These are phyloP conservation scores for Blastosporella zonata DNA, from an alignment of 1,284 basidiomycete species.

Conservation along the genomic window DNA sequence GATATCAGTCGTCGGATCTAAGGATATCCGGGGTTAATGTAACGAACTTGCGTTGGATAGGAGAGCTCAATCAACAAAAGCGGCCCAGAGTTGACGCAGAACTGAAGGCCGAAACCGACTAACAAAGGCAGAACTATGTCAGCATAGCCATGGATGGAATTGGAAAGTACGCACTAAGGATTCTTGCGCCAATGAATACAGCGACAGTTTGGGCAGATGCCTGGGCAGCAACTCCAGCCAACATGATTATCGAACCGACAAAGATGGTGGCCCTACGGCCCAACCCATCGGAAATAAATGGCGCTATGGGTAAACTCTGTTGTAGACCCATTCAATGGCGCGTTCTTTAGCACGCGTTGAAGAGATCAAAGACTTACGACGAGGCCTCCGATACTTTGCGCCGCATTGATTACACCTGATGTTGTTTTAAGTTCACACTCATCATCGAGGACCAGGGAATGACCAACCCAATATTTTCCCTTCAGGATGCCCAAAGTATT, in stretches of 20 bases:
- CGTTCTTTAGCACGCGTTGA: neutral
- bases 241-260: slow-evolving; percentile 57
- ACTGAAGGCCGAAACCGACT: slow-evolving; percentile 67
- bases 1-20: neutral
- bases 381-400: slow-evolving; percentile 61
- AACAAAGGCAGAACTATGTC: neutral
- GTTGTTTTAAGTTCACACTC: neutral
- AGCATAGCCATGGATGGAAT: neutral
- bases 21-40: neutral
- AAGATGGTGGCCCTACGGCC: slow-evolving; percentile 57
- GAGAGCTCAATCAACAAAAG: slow-evolving; percentile 67
- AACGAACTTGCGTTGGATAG: slow-evolving; percentile 63
- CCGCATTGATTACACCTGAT: slow-evolving; percentile 57
- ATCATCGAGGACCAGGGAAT: neutral
- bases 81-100: slow-evolving; percentile 60
- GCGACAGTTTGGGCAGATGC: slow-evolving; percentile 43
- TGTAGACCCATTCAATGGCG: neutral
- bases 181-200: slow-evolving; percentile 58
- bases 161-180: slow-evolving; percentile 44
- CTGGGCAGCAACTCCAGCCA: slow-evolving; percentile 57
- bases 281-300: slow-evolving; percentile 52
- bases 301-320: slow-evolving; percentile 38
- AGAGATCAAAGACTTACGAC: slow-evolving; percentile 34
- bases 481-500: slow-evolving; percentile 48
- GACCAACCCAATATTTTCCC: slow-evolving; percentile 49